A percentile compares a stretch with the other conserved stretches of the same genome.
Evolutionary conservation across 768 basidiomycete genomes (phyloP).

Genomic region (Agrocybe praecox): DNA sequence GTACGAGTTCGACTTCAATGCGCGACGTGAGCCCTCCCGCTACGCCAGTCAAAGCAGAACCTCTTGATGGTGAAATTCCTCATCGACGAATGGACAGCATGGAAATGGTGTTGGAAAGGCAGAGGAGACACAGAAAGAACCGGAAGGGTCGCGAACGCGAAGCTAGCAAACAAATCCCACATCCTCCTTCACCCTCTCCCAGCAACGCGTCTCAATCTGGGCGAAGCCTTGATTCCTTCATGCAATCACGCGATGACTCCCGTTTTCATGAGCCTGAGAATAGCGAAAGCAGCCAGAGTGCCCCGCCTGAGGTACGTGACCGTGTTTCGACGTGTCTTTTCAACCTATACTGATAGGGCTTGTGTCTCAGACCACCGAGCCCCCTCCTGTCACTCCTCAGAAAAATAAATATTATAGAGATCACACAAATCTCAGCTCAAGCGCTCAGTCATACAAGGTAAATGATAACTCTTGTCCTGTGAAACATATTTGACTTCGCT

Average conservation of each 20-base stretch:
- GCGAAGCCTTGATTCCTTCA: conserved; percentile 49
- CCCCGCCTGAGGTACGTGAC: conserved; percentile 43
- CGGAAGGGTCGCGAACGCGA: conserved; percentile 51
- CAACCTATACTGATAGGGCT: conserved; percentile 9
- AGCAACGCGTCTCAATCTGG: conserved; percentile 48
- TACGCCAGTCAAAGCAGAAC: conserved; percentile 69
- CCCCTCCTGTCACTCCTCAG: conserved; percentile 57
- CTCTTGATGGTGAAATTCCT: conserved; percentile 49
- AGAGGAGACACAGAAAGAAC: conserved; percentile 59
- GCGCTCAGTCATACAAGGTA: conserved; percentile 31
- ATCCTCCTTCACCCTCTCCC: conserved; percentile 54
- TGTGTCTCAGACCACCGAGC: conserved; percentile 18
- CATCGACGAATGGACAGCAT: conserved; percentile 70
- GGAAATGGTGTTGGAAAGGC: conserved; percentile 77
- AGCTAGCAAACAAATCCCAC: conserved; percentile 30
- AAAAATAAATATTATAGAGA: conserved; percentile 65
- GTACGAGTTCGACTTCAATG: conserved; percentile 50
- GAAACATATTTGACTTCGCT: conserved; percentile 15
- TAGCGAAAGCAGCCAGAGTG: conserved; percentile 28
- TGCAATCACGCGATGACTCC: conserved; percentile 59
- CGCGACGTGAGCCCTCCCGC: conserved; percentile 57
- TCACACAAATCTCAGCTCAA: conserved; percentile 39
- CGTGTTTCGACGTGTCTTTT: conserved; percentile 32
- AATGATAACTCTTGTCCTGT: conserved; percentile 16
- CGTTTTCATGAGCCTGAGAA: conserved; percentile 34